Conservation (phyloP, 2,329 filamentous ascomycete species). For the Fusarium scirpi region DNA sequence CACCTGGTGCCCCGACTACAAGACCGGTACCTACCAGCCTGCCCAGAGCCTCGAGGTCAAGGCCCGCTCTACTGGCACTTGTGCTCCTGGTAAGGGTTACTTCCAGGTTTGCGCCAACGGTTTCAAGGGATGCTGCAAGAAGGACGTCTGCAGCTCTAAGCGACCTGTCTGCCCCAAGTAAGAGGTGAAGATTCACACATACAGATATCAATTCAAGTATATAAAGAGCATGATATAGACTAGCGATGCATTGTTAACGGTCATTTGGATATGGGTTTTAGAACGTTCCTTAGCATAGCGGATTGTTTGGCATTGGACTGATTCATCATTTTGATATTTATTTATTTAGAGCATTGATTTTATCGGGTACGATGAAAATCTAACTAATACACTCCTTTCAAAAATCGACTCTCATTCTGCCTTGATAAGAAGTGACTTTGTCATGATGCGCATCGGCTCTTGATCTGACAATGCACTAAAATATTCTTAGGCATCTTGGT, state of each 20-base stretch:
- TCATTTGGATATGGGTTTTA: slow-evolving; percentile 7
- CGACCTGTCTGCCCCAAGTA: slow-evolving; percentile 34
- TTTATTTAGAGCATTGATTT: slow-evolving; percentile 29
- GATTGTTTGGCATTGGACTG: slow-evolving; percentile 24
- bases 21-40: slow-evolving; percentile 29
- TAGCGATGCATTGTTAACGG: slow-evolving; percentile 6
- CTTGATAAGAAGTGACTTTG: no score
- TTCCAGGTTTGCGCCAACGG: slow-evolving; percentile 32
- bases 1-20: slow-evolving; percentile 33
- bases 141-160: slow-evolving; percentile 30
- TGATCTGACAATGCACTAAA: no score
- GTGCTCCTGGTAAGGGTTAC: slow-evolving; percentile 13
- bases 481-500: no score
- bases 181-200: slow-evolving; percentile 1
- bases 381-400: slow-evolving; percentile 36
- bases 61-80: slow-evolving; percentile 14
- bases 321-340: slow-evolving; percentile 15
- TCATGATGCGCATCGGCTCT: not conserved
- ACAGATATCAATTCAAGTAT: not conserved
- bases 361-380: slow-evolving; percentile 27
- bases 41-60: slow-evolving; percentile 24
- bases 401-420: not conserved
- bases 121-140: slow-evolving; percentile 37
- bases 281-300: slow-evolving; percentile 6
- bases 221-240: slow-evolving; percentile 13